Evolutionary conservation across 805 yeast genomes (phyloP).

Genomic region (Saccharomycopsis oosterbeekiorum): DNA sequence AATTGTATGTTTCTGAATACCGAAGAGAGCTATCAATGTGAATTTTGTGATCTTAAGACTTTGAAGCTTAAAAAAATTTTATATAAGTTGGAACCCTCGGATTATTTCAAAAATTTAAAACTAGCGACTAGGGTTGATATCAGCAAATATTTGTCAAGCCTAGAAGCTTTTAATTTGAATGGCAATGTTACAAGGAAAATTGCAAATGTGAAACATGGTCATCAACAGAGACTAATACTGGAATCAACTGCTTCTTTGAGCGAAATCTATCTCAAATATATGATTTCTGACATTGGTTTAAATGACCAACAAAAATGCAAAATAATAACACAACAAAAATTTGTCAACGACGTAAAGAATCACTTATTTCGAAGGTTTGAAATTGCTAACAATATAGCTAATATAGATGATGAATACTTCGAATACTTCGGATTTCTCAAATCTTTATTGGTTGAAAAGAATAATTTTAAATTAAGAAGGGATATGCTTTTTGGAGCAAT

Average conservation of each 20-base stretch:
- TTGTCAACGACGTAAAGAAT: not conserved
- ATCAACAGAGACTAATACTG: not conserved
- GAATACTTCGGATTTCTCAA: not conserved
- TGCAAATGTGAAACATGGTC: not conserved
- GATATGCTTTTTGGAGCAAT: not conserved
- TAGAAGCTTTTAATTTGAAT: not conserved
- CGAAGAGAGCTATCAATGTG: conserved; percentile 38
- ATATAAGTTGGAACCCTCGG: conserved; percentile 25
- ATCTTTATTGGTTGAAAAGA: not conserved
- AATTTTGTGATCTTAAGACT: conserved; percentile 37
- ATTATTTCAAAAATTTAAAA: conserved; percentile 19
- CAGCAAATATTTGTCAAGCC: not conserved
- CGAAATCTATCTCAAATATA: not conserved
- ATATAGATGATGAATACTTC: not conserved
- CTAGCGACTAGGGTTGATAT: not conserved
- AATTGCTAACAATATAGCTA: too few relatives aligned
- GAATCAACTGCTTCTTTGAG: not conserved
- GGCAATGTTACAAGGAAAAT: too few relatives aligned
- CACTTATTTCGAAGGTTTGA: not conserved
- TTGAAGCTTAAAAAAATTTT: conserved; percentile 27
- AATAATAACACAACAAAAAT: not conserved
- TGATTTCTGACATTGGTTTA: not conserved
- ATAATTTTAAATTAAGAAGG: not conserved
- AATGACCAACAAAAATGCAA: not conserved
- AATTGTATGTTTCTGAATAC: conserved; percentile 43